These are phyloP conservation scores for Phytophthora podocarpi DNA, from an alignment of 352 stramenopile species.

Conservation along the genomic window DNA sequence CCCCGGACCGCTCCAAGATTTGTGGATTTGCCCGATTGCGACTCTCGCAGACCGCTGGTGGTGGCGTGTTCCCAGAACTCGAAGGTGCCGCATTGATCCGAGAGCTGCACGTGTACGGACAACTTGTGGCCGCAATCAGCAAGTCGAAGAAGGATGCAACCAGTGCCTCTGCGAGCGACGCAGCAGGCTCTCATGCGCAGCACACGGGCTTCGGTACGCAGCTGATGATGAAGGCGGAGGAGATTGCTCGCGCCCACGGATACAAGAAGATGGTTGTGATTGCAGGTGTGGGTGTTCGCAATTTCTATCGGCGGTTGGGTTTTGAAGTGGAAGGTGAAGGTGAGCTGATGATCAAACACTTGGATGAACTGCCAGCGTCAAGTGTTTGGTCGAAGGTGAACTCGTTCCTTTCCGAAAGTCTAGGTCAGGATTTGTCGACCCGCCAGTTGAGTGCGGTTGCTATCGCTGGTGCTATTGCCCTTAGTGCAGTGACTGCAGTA, in stretches of 20 bases:
- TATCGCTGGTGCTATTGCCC: constrained; percentile 6
- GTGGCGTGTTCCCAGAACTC: constrained; percentile 75
- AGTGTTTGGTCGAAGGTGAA: constrained; percentile 24
- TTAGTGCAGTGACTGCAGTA: constrained; percentile 13
- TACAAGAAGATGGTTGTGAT: constrained; percentile 90
- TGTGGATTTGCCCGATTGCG: constrained; percentile 91
- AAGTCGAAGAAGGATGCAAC: constrained; percentile 43
- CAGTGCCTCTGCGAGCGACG: constrained; percentile 19
- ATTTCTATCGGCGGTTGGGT: constrained; percentile 90
- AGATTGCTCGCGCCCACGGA: constrained; percentile 72
- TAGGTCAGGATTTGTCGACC: constrained; percentile 7
- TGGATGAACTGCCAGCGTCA: constrained; percentile 28
- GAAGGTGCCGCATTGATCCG: constrained; percentile 85
- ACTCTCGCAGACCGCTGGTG: constrained; percentile 69
- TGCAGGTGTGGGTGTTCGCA: constrained; percentile 89
- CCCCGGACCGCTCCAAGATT: constrained; percentile 87
- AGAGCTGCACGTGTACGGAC: constrained; percentile 92
- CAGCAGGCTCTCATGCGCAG: constrained; percentile 67
- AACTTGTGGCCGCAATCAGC: constrained; percentile 67
- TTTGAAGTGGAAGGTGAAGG: constrained; percentile 88
- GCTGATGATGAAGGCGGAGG: constrained; percentile 83
- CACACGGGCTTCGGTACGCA: constrained; percentile 90
- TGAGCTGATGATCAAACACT: constrained; percentile 88
- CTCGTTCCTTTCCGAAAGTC: constrained; percentile 7
- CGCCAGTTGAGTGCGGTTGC: constrained; percentile 3